Evolutionary conservation across 192 early-diverging fungal genomes (phyloP), one percentile per base, ranked within the genome.

Genomic region (Mortierella antarctica): DNA sequence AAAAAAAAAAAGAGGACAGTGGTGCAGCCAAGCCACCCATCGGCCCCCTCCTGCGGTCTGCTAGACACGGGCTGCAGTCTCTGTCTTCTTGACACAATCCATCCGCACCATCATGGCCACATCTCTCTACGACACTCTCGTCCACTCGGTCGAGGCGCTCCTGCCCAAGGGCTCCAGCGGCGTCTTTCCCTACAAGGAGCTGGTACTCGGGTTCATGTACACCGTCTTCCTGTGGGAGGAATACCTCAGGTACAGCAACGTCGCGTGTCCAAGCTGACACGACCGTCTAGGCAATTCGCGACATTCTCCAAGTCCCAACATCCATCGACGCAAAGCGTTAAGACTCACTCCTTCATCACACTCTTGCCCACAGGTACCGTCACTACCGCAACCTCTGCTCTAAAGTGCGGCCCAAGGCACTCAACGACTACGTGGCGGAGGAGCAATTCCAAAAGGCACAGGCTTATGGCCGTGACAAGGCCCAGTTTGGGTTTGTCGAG

Each of bases 381-480:
- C 95, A 98, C 82, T 92, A 95, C 73, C 73, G 83, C 9, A 88
- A 89, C 39, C 88, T 95, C 40, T 79, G 89, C 64, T 88, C 93
- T 71, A 86, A 87, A 44, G 73, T 86, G 10, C 87, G 89, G 14
- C 97, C 96, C n/a, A 86, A 84, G 53, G 84, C 88, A 14, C 85
- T 99, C n/a, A 61, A 76, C 20, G 83, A 89, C 56, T 88, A 96
- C 15, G 86, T 89, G 51, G 48, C 75, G n/a, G 85, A 91, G 14
- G 90, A 97, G 60, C 89, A 94, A 31, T 97, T 96, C 64, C 64
- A 78, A 45, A 94, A 97, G 82, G 91, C 95, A 14, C 93, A 93
- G 62, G 91, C 88, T 12, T 98, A 98, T 65, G 92, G 93, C 52
- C 81, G 91, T 21, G 97, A 97, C 80, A 97, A 94, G 79, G 87